A percentile compares a stretch with the other conserved stretches of the same genome.
Conservation (phyloP, 306 rosid species). For the Hippophae tibetana region DNA sequence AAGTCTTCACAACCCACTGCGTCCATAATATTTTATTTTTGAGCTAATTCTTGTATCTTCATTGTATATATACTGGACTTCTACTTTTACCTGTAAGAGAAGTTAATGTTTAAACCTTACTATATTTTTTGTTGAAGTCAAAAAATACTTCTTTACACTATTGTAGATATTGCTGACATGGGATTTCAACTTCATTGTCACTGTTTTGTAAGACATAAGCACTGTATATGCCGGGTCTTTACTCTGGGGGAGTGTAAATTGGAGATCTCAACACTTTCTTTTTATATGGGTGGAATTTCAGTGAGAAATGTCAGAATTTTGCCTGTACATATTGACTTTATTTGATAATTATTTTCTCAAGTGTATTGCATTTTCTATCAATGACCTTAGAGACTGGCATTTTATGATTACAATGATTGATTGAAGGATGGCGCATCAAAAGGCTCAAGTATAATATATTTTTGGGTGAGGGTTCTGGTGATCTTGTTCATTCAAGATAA, state of each 20-base stretch:
- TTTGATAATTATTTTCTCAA: background rate
- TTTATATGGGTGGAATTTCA: background rate
- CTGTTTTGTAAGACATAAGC: slow-evolving; percentile 4
- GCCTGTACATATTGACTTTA: background rate
- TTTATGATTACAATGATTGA: no score
- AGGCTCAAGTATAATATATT: no score
- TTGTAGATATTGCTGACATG: slow-evolving; percentile 1
- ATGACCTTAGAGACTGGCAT: background rate
- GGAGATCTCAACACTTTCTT: background rate
- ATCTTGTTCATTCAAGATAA: no score
- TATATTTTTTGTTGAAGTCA: background rate
- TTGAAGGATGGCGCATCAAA: no score
- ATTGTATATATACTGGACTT: background rate
- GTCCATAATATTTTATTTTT: background rate
- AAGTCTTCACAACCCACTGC: slow-evolving; percentile 14
- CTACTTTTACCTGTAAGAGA: background rate
- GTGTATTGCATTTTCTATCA: background rate
- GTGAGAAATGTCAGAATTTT: background rate
- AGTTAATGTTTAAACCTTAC: background rate
- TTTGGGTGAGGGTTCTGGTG: no score
- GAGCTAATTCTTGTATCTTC: slow-evolving; percentile 5
- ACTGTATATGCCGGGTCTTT: background rate
- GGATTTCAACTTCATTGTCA: background rate
- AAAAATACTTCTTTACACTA: background rate
- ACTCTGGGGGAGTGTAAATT: slow-evolving; percentile 7